Conservation (phyloP, 1,139 yeast species). For the Yamadazyma triangularis region DNA sequence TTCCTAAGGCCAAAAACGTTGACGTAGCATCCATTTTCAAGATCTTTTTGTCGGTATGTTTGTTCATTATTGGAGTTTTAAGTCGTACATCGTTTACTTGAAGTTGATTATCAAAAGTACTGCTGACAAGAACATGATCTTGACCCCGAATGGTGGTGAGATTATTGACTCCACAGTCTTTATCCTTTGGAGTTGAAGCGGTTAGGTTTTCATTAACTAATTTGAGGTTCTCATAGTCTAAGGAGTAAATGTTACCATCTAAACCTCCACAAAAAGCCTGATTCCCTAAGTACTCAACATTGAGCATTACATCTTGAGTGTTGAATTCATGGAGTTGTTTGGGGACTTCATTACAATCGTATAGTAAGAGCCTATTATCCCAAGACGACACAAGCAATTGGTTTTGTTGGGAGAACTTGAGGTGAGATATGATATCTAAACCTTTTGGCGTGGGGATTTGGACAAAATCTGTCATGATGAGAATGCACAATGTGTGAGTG, state of each 20-base stretch:
- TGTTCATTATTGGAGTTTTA: constrained; percentile 2
- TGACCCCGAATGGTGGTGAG: constrained; percentile 14
- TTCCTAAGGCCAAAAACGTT: constrained; percentile 49
- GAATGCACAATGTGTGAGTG: background rate
- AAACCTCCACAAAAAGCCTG: constrained; percentile 30
- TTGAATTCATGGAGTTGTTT: constrained; percentile 10
- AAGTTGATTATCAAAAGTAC: constrained; percentile 8
- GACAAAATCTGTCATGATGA: constrained; percentile 2
- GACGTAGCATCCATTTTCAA: constrained; percentile 58
- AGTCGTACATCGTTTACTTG: constrained; percentile 15
- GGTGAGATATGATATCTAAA: constrained; percentile 27
- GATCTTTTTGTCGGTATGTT: constrained; percentile 40
- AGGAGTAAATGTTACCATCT: constrained; percentile 36
- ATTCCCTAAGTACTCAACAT: constrained; percentile 13
- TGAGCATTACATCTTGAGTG: constrained; percentile 16
- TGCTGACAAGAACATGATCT: constrained; percentile 8
- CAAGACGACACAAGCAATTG: constrained; percentile 39
- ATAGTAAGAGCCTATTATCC: constrained; percentile 36
- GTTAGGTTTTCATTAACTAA: constrained; percentile 13
- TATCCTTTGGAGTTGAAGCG: constrained; percentile 7
- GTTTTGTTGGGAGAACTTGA: constrained; percentile 25
- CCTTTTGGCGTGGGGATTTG: constrained; percentile 14
- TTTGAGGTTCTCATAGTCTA: constrained; percentile 41
- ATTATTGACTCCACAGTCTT: constrained; percentile 27
- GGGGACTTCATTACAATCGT: constrained; percentile 20